A percentile compares a stretch with the other conserved stretches of the same genome.
Evolutionary conservation across 2,329 filamentous ascomycete species (phyloP).

Genomic region (Diplocarpon mali): DNA sequence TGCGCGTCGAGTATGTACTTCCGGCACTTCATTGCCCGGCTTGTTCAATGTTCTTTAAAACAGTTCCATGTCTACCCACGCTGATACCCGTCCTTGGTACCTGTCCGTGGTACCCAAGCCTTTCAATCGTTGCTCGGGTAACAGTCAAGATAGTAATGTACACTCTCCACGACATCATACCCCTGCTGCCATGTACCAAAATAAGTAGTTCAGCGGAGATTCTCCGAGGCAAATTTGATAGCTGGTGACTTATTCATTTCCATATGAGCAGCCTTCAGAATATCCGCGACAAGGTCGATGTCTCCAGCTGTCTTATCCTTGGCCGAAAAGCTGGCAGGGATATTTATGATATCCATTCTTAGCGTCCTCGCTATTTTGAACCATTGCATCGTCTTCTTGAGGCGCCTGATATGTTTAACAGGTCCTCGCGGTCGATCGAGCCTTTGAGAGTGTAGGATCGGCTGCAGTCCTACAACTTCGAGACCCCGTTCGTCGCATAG

Average conservation of each 20-base stretch:
- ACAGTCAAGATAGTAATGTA: slow-evolving; percentile 46
- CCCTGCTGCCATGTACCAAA: slow-evolving; percentile 67
- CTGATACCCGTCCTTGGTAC: too few species aligned
- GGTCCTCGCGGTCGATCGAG: slow-evolving; percentile 45
- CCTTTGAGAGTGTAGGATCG: slow-evolving; percentile 72
- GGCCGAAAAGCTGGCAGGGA: slow-evolving; percentile 58
- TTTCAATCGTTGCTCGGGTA: slow-evolving; percentile 35
- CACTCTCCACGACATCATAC: slow-evolving; percentile 54
- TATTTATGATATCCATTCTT: slow-evolving; percentile 57
- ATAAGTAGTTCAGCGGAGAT: slow-evolving; percentile 61
- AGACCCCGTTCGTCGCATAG: slow-evolving; percentile 49
- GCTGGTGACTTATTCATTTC: slow-evolving; percentile 42
- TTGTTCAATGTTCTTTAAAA: slow-evolving; percentile 41
- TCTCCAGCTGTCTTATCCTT: slow-evolving; percentile 34
- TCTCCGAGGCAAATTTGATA: slow-evolving; percentile 62
- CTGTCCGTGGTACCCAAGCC: slow-evolving; percentile 48
- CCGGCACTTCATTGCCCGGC: slow-evolving; percentile 33
- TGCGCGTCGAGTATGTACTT: slow-evolving; percentile 40
- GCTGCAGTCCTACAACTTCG: slow-evolving; percentile 58
- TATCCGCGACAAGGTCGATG: slow-evolving; percentile 44
- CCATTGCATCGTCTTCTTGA: slow-evolving; percentile 60
- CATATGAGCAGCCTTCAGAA: slow-evolving; percentile 56
- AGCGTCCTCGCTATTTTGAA: slow-evolving; percentile 52
- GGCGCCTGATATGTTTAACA: slow-evolving; percentile 36
- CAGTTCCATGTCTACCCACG: too few species aligned